Evolutionary conservation across 129 eudicot genomes (phyloP).

Genomic region (Centella asiatica): DNA sequence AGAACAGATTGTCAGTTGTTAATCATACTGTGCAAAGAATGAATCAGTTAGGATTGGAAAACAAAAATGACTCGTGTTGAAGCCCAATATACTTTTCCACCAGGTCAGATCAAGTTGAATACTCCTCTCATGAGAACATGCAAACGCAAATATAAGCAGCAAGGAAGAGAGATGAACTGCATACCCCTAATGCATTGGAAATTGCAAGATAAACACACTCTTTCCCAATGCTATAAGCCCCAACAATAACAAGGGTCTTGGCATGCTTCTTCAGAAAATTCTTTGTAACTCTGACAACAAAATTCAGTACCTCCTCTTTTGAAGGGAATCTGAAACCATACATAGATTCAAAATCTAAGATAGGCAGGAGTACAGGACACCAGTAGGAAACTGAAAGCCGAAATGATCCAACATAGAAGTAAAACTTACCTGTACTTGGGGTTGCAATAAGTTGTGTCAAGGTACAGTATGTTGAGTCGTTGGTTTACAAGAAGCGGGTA

Average conservation of each 20-base stretch:
- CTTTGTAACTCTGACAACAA: slow-evolving; percentile 23
- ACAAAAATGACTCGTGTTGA: too few species aligned
- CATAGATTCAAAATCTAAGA: neutral
- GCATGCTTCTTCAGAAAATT: slow-evolving; percentile 22
- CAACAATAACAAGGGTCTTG: slow-evolving; percentile 31
- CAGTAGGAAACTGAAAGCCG: neutral
- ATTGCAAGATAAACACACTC: slow-evolving; percentile 39
- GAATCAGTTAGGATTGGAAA: too few species aligned
- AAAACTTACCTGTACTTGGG: slow-evolving; percentile 32
- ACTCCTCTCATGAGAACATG: neutral
- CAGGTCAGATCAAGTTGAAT: neutral
- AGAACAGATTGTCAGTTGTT: too few species aligned
- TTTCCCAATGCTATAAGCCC: slow-evolving; percentile 43
- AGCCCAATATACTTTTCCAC: neutral
- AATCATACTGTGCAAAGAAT: too few species aligned
- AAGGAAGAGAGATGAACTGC: neutral
- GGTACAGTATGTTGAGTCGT: slow-evolving; percentile 28
- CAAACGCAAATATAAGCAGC: neutral
- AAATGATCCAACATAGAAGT: neutral
- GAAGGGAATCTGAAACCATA: slow-evolving; percentile 28
- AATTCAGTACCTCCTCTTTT: slow-evolving; percentile 29
- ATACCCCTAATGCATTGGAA: slow-evolving; percentile 33
- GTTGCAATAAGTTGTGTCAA: slow-evolving; percentile 47
- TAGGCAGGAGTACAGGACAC: neutral
- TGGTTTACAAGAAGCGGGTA: slow-evolving; percentile 27